phyloP scores from a whole-genome alignment of 75 land plant genomes.

The Azolla pinnata region DNA sequence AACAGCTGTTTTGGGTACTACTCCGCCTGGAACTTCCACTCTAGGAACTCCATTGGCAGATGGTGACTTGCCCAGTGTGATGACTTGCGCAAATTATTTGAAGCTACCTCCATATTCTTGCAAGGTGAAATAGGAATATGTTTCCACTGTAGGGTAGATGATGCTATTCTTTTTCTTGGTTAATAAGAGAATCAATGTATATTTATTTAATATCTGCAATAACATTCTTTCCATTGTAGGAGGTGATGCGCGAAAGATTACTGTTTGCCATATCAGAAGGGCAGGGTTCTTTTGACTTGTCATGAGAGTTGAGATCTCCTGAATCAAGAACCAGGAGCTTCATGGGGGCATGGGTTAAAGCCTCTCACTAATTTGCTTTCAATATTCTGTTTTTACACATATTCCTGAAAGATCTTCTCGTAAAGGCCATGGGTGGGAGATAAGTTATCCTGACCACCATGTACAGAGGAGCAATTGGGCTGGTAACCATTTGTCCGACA shows the following conservation, averaged over 20 bases:
- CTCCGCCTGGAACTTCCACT: conserved; percentile 29
- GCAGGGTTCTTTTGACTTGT: conserved; percentile 44
- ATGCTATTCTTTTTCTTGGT: neutral
- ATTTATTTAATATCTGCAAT: neutral
- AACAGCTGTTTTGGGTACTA: conserved; percentile 17
- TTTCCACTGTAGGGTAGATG: too few relatives aligned
- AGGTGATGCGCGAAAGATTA: conserved; percentile 37
- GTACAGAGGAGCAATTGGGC: too few relatives aligned
- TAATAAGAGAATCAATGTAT: neutral
- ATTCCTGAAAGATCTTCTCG: too few relatives aligned
- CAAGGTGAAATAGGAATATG: conserved; percentile 20
- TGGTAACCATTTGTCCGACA: too few relatives aligned
- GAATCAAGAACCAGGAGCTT: too few relatives aligned
- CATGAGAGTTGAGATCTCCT: too few relatives aligned
- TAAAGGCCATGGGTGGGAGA: too few relatives aligned
- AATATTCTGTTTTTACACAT: too few relatives aligned
- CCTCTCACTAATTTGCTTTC: too few relatives aligned
- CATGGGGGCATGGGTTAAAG: too few relatives aligned
- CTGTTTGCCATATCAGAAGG: conserved; percentile 42
- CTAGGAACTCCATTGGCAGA: conserved; percentile 16
- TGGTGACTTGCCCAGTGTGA: conserved; percentile 42
- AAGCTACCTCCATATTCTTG: conserved; percentile 44
- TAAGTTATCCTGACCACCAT: too few relatives aligned
- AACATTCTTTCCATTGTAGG: conserved; percentile 15
- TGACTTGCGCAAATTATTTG: conserved; percentile 46